Evolutionary conservation across 768 basidiomycete genomes (phyloP).

Genomic region (Podaxis pistillaris): DNA sequence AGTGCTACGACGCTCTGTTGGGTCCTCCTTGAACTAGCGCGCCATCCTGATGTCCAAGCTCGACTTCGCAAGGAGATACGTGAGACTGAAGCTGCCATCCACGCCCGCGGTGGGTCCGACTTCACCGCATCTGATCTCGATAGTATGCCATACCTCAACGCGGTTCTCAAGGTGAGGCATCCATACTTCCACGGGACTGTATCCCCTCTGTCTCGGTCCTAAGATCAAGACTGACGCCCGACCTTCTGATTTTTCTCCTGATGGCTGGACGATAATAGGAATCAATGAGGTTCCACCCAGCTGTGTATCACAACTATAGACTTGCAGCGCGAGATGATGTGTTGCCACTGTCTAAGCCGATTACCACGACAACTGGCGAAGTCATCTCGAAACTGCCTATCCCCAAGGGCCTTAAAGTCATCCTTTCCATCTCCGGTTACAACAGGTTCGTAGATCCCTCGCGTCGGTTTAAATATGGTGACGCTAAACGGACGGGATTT

Average conservation of each 20-base stretch:
- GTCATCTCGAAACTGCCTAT: slow-evolving; percentile 45
- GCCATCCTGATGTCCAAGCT: slow-evolving; percentile 54
- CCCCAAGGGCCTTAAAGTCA: slow-evolving; percentile 48
- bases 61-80: slow-evolving; percentile 61
- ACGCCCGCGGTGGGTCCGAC: slow-evolving; percentile 33
- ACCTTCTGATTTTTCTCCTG: background rate
- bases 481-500: background rate
- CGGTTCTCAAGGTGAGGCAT: slow-evolving; percentile 42
- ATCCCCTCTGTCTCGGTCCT: background rate
- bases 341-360: slow-evolving; percentile 55
- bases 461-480: background rate
- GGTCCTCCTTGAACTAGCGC: slow-evolving; percentile 62
- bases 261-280: slow-evolving; percentile 32
- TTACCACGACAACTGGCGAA: slow-evolving; percentile 44
- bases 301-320: slow-evolving; percentile 31
- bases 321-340: slow-evolving; percentile 51
- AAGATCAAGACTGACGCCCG: background rate
- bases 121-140: slow-evolving; percentile 46
- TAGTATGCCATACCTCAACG: slow-evolving; percentile 45
- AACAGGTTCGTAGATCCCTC: slow-evolving; percentile 38
- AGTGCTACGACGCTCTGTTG: slow-evolving; percentile 58
- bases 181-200: slow-evolving; percentile 1
- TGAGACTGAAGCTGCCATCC: slow-evolving; percentile 34
- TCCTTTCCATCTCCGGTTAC: slow-evolving; percentile 50
- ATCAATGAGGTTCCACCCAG: slow-evolving; percentile 43